phyloP scores from a whole-genome alignment of 768 basidiomycete genomes.

The Sarcodon aspratus region DNA sequence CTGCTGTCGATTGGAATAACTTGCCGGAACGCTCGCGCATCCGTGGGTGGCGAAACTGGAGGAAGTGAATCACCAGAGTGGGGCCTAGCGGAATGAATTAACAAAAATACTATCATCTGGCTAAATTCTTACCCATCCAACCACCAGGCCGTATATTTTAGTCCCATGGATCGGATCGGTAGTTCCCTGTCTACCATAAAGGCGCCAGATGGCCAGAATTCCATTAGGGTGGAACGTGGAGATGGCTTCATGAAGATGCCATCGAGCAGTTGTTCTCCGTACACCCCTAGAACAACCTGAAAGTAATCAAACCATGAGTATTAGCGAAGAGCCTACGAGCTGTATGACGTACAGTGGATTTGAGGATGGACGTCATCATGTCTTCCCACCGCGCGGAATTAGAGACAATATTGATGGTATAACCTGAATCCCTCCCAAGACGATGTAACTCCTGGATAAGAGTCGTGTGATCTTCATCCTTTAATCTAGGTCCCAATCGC shows the following conservation, averaged over 20 bases:
- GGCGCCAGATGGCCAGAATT: conserved; percentile 60
- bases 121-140: conserved; percentile 19
- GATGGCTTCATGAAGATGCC: conserved; percentile 42
- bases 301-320: conserved; percentile 3
- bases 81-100: conserved; percentile 18
- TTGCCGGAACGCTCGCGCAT: conserved; percentile 10
- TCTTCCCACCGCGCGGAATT: conserved; percentile 43
- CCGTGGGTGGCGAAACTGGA: conserved; percentile 14
- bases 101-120: not conserved
- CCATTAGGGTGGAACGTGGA: conserved; percentile 49
- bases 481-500: conserved; percentile 35
- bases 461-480: conserved; percentile 41
- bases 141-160: conserved; percentile 53
- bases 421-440: conserved; percentile 38
- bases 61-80: conserved; percentile 24
- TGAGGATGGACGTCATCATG: conserved; percentile 51
- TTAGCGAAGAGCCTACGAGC: not conserved
- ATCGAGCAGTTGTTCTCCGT: conserved; percentile 55
- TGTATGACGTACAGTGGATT: conserved; percentile 46
- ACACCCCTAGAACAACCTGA: conserved; percentile 50
- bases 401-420: conserved; percentile 18
- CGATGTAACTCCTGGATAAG: conserved; percentile 46
- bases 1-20: conserved; percentile 25
- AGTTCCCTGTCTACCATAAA: conserved; percentile 56
- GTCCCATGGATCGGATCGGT: conserved; percentile 38